Evolutionary conservation across 192 early-diverging fungal genomes (phyloP).

Genomic region (Radiomyces spectabilis): DNA sequence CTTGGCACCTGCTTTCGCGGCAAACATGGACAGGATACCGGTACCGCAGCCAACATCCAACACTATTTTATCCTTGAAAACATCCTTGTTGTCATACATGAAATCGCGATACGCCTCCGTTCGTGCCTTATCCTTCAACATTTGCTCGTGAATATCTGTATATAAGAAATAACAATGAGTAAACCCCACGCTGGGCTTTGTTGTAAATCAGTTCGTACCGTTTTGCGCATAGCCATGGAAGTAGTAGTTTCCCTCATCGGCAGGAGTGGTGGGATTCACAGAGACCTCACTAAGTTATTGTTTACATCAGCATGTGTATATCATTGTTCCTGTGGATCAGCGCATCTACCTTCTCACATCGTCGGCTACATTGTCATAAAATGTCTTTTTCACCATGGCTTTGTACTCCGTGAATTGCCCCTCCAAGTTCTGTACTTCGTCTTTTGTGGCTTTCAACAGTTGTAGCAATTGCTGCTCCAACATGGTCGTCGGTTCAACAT

Average conservation of each 20-base stretch:
- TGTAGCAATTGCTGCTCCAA: slow-evolving; percentile 50
- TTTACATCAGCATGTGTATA: not conserved
- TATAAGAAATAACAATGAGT: not conserved
- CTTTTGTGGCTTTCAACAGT: slow-evolving; percentile 44
- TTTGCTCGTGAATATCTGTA: slow-evolving; percentile 49
- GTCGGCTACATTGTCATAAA: slow-evolving; percentile 49
- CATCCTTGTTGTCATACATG: slow-evolving; percentile 75
- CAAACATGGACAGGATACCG: slow-evolving; percentile 90
- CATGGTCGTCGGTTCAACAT: slow-evolving; percentile 30
- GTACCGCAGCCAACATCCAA: slow-evolving; percentile 89
- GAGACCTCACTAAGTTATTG: too few species aligned
- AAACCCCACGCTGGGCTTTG: not conserved
- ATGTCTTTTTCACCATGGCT: slow-evolving; percentile 59
- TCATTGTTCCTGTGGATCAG: too few species aligned
- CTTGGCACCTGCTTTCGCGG: slow-evolving; percentile 77
- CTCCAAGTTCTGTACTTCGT: slow-evolving; percentile 42
- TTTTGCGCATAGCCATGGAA: slow-evolving; percentile 98
- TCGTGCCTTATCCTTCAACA: slow-evolving; percentile 79
- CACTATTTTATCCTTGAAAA: slow-evolving; percentile 82
- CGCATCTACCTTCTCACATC: slow-evolving; percentile 13
- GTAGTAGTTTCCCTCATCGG: slow-evolving; percentile 66
- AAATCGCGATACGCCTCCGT: slow-evolving; percentile 78
- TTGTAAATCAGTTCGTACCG: slow-evolving; percentile 35
- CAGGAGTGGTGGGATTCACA: not conserved
- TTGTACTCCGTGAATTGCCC: slow-evolving; percentile 64